Evolutionary conservation across 306 rosid genomes (phyloP).

Genomic region (Trifolium pratense): DNA sequence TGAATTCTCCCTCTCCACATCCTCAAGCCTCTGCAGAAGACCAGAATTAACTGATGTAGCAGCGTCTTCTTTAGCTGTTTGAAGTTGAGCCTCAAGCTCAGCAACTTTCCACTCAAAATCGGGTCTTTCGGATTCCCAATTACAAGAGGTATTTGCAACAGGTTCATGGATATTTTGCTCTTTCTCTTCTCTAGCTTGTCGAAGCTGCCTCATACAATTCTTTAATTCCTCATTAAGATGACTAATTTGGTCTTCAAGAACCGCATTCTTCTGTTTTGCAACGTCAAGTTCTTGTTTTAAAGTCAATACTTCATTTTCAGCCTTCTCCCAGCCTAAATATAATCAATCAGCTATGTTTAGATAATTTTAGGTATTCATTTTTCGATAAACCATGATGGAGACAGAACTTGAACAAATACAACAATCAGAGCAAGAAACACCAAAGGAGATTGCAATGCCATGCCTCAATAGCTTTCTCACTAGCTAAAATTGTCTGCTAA

Average conservation of each 20-base stretch:
- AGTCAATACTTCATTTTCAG: constrained; percentile 63
- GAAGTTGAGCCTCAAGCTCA: constrained; percentile 65
- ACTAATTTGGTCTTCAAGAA: constrained; percentile 71
- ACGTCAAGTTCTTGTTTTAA: constrained; percentile 69
- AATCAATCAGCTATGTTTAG: constrained; percentile 5
- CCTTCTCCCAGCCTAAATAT: constrained; percentile 81
- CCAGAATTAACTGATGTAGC: constrained; percentile 48
- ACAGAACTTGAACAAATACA: constrained; percentile 4
- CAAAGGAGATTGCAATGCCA: constrained; percentile 25
- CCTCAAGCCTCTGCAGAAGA: constrained; percentile 54
- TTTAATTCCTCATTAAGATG: constrained; percentile 79
- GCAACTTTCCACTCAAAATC: constrained; percentile 62
- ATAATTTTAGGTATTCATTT: constrained; percentile 12
- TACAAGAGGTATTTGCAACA: constrained; percentile 49
- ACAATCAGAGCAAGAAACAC: not conserved
- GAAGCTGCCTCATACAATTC: constrained; percentile 79
- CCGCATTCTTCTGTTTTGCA: constrained; percentile 56
- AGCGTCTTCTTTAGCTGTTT: constrained; percentile 58
- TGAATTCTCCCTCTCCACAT: constrained; percentile 58
- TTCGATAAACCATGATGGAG: constrained; percentile 17
- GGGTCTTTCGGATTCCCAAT: constrained; percentile 60
- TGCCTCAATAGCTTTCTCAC: constrained; percentile 17
- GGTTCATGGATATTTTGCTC: constrained; percentile 59
- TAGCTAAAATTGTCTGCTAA: constrained; percentile 14
- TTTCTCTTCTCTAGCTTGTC: constrained; percentile 75